Conservation (phyloP, 164 flowering plant genomes). For the Chloranthus sessilifolius region DNA sequence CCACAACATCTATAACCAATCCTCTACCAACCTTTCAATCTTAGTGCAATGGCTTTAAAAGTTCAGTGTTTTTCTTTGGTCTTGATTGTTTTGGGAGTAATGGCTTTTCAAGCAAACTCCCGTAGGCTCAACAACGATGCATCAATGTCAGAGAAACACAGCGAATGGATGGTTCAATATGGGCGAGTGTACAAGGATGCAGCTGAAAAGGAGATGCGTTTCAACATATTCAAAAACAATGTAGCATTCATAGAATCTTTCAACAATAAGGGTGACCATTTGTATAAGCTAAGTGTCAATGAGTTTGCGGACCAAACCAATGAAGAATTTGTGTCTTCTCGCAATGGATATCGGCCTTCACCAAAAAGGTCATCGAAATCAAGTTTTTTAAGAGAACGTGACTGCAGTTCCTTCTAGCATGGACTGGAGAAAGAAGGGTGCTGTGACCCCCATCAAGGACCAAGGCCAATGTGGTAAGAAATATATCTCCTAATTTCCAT, state of each 20-base stretch:
- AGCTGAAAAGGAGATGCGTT: conserved; percentile 7
- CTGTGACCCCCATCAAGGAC: conserved; percentile 16
- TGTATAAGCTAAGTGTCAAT: conserved; percentile 12
- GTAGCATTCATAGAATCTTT: conserved; percentile 8
- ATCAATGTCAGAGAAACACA: conserved; percentile 7
- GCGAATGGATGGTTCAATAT: conserved; percentile 13
- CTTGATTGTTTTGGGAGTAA: not conserved
- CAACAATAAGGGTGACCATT: conserved; percentile 4
- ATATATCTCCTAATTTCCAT: no score
- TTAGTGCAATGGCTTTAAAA: not conserved
- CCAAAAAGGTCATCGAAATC: not conserved
- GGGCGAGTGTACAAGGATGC: conserved; percentile 8
- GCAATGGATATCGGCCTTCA: conserved; percentile 6
- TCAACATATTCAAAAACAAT: conserved; percentile 11
- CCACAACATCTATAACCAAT: not conserved
- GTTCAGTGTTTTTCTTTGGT: not conserved
- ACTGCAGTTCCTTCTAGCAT: conserved; percentile 15
- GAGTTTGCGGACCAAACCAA: conserved; percentile 17
- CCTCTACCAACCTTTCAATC: not conserved
- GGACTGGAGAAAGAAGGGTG: conserved; percentile 23
- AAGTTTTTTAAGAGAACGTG: conserved; percentile 24
- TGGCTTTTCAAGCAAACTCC: not conserved
- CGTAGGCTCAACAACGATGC: not conserved
- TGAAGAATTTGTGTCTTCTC: conserved; percentile 13
- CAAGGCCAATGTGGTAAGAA: conserved; percentile 20